phyloP scores from a whole-genome alignment of 805 yeast genomes.

The Kodamaea kaohsiungensis region DNA sequence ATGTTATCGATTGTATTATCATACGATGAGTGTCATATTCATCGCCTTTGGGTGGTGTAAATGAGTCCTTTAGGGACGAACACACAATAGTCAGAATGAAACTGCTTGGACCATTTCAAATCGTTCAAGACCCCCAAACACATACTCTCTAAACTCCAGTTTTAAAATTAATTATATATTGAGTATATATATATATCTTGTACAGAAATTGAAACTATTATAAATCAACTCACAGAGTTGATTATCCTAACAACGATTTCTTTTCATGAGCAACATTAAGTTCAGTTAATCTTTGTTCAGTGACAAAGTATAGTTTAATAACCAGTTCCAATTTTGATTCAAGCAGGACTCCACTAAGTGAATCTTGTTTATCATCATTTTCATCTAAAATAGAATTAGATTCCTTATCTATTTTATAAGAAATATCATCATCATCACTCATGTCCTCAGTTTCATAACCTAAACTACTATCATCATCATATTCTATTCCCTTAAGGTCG shows the following conservation, averaged over 20 bases:
- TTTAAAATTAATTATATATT: too few species aligned
- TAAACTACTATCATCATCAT: slow-evolving; percentile 6
- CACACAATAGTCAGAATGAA: too few species aligned
- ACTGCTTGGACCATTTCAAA: too few species aligned
- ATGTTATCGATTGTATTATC: slow-evolving; percentile 34
- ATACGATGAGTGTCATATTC: background rate
- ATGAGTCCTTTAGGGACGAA: too few species aligned
- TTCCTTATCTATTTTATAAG: background rate
- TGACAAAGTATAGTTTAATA: slow-evolving; percentile 63
- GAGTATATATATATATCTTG: too few species aligned
- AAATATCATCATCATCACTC: slow-evolving; percentile 5
- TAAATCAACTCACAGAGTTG: slow-evolving; percentile 8
- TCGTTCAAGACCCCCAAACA: too few species aligned
- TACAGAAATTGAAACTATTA: too few species aligned
- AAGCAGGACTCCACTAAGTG: slow-evolving; percentile 17
- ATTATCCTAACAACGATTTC: slow-evolving; percentile 22
- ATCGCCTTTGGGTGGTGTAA: too few species aligned
- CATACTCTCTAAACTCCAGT: too few species aligned
- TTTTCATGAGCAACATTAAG: slow-evolving; percentile 28
- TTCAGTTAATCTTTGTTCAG: slow-evolving; percentile 53
- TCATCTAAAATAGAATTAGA: slow-evolving; percentile 12
- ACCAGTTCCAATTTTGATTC: slow-evolving; percentile 53
- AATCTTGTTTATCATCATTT: background rate
- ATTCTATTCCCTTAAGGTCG: slow-evolving; percentile 12
- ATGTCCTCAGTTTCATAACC: slow-evolving; percentile 2